Evolutionary conservation across 2,329 filamentous ascomycete species (phyloP).

Genomic region (Phyllosticta citrichinensis): DNA sequence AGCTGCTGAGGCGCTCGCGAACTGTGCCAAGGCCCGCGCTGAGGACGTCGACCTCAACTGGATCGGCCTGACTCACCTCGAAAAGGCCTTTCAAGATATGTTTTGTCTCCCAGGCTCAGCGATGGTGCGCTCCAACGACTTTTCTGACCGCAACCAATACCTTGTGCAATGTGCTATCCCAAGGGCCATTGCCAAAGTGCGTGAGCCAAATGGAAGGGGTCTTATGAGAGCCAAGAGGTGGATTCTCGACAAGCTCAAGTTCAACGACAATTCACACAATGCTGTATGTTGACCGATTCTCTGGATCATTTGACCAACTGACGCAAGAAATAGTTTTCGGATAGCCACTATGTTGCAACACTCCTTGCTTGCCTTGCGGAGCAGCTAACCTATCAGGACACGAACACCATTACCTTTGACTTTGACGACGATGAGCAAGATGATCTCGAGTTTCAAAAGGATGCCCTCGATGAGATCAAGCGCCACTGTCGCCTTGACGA

Average conservation of each 20-base stretch:
- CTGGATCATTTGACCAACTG: conserved; percentile 11
- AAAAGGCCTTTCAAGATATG: conserved; percentile 76
- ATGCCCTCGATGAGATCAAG: conserved; percentile 51
- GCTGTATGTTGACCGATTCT: conserved; percentile 20
- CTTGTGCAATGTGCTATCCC: conserved; percentile 76
- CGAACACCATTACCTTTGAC: conserved; percentile 20
- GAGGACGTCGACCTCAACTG: conserved; percentile 51
- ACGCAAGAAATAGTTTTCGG: conserved; percentile 52
- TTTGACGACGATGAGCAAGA: conserved; percentile 40
- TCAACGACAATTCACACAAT: conserved; percentile 92
- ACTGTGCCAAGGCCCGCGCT: conserved; percentile 51
- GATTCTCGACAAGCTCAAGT: conserved; percentile 77
- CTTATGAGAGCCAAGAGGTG: conserved; percentile 72
- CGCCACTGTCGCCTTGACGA: conserved; percentile 55
- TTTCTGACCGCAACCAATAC: conserved; percentile 77
- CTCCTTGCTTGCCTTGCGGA: conserved; percentile 58
- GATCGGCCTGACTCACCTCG: conserved; percentile 74
- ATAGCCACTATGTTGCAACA: conserved; percentile 77
- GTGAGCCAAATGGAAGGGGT: conserved; percentile 64
- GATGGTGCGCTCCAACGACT: conserved; percentile 84
- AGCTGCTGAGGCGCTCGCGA: conserved; percentile 68
- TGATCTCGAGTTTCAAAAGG: conserved; percentile 44
- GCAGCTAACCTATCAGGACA: conserved; percentile 32
- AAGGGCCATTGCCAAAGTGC: conserved; percentile 66
- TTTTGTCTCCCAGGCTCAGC: conserved; percentile 72